Base-by-base conservation (phyloP, 2,329 filamentous ascomycete species). In the Coleophoma cylindrospora region DNA sequence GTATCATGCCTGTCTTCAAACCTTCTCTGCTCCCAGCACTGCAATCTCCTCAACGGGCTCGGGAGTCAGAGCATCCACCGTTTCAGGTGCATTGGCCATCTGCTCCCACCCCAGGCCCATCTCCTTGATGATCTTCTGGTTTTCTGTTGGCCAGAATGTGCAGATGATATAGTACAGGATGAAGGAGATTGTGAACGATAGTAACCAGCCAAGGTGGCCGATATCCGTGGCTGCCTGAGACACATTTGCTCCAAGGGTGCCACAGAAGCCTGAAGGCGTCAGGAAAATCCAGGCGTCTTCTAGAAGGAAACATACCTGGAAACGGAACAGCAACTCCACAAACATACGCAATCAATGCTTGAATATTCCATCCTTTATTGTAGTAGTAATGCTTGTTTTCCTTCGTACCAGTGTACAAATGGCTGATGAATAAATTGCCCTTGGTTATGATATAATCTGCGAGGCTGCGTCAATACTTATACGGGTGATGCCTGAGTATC, bases 121-220 rank as follows among this genome's bases (percentile, higher is more conserved):
- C 50, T 64, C 50, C 40, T 55, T 58, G 33, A 65, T 53, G 3
- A 59, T 44, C 34, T 52, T 58, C 49, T 64, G 61, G 22, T 61
- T 64, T 33, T 54, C 21, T 3, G 64, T 67, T 13, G 66, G 65
- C 58, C 63, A 66, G 13, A 68, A 43, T 19, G 43, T 46, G 54
- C 65, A 68, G 10, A 69, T 46, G 4, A 48, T 51, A 17, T 55
- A 61, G 52, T 65, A 65, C 10, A 61, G 44, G 4, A 59, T 48
- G 17, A 60, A 52, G 2, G 56, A 54, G 13, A 53, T 50, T 32
- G 54, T 21, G 47, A 63, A 64, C 9, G 59, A 63, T n/a, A 65
- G 50, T 7, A 61, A 48, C 62, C 62, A 65, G 37, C 62, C 62
- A 2, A 65, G 48, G 37, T 62, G 40, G 46, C 59, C 56, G 19